Evolutionary conservation across 148 eudicot genomes (phyloP).

Genomic region (Rheum nobile): DNA sequence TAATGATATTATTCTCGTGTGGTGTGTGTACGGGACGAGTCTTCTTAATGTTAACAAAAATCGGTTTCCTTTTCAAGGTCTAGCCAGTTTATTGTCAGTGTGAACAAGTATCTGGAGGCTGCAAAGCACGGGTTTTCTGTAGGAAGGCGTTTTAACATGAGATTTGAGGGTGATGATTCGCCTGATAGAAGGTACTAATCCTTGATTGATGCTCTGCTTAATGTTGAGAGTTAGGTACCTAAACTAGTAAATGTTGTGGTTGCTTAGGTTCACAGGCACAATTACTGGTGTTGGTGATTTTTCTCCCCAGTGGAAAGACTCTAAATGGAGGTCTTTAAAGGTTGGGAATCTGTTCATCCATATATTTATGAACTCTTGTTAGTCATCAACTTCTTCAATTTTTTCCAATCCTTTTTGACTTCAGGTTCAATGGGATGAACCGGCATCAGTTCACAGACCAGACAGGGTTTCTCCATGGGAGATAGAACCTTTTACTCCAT

Average conservation of each 20-base stretch:
- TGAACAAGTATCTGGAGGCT: constrained; percentile 69
- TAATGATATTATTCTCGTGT: neutral
- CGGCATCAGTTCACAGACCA: no score
- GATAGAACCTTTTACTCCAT: no score
- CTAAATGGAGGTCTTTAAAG: constrained; percentile 82
- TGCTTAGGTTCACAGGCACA: constrained; percentile 67
- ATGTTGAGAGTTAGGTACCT: no score
- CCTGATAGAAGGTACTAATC: constrained; percentile 66
- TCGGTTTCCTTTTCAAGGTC: no score
- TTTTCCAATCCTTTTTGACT: no score
- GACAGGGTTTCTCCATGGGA: no score
- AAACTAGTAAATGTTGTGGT: neutral
- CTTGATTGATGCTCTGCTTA: no score
- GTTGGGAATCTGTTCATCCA: constrained; percentile 18
- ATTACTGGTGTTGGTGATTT: constrained; percentile 60
- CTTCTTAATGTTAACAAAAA: neutral
- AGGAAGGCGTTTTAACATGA: constrained; percentile 77
- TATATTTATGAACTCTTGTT: neutral
- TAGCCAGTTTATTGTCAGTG: no score
- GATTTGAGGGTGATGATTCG: constrained; percentile 83
- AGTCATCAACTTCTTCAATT: neutral
- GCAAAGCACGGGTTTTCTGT: constrained; percentile 40
- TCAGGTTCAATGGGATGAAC: constrained; percentile 96
- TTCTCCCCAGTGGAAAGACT: constrained; percentile 58
- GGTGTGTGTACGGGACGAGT: neutral